These are phyloP conservation scores for Colletotrichum tanaceti DNA, from an alignment of 2,329 filamentous ascomycete species.

Conservation along the genomic window DNA sequence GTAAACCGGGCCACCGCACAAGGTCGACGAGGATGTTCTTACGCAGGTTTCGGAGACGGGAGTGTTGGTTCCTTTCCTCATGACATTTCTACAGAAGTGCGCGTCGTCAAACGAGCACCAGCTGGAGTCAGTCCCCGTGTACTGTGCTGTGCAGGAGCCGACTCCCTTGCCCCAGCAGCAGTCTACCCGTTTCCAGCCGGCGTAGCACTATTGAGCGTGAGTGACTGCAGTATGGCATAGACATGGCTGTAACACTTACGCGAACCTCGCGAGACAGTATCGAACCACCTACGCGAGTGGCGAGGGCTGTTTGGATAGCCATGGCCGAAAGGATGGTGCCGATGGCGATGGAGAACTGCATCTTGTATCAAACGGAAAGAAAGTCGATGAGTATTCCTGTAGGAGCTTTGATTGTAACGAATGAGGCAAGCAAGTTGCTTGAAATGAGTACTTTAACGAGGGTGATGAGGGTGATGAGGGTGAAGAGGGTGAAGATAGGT, in stretches of 20 bases:
- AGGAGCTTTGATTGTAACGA: too few relatives aligned
- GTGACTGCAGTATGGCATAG: too few relatives aligned
- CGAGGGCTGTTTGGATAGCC: neutral
- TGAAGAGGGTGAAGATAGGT: too few relatives aligned
- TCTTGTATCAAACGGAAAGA: neutral
- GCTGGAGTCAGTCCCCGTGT: too few relatives aligned
- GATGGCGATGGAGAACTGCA: neutral
- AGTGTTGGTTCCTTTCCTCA: neutral
- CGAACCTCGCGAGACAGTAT: too few relatives aligned
- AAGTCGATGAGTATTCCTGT: too few relatives aligned
- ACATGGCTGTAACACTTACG: neutral
- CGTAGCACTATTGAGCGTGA: neutral
- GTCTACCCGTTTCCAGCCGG: neutral
- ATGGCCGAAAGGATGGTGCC: neutral
- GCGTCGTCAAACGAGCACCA: too few relatives aligned
- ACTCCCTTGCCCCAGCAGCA: conserved; percentile 6
- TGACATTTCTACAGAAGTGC: too few relatives aligned
- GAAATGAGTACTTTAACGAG: too few relatives aligned
- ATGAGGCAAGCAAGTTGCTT: too few relatives aligned
- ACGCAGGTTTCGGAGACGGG: neutral
- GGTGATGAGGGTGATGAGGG: too few relatives aligned
- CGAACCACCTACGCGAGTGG: neutral
- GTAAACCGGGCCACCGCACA: neutral
- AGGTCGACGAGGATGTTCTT: neutral
- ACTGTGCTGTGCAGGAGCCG: too few relatives aligned